phyloP scores from a whole-genome alignment of 352 stramenopile species.

The Globisporangium radiosum region DNA sequence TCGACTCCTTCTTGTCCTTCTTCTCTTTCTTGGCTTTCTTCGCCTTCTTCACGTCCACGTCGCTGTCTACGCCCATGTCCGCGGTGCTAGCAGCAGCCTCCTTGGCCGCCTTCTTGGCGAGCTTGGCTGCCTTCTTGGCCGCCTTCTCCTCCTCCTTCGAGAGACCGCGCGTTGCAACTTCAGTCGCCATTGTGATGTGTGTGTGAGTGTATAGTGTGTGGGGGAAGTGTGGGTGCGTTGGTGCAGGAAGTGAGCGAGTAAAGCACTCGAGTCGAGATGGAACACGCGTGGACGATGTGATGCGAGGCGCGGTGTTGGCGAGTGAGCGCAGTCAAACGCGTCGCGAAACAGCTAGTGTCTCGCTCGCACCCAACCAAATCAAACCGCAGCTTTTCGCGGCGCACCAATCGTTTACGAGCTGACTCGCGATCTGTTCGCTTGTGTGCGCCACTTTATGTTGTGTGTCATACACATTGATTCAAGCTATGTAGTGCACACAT shows the following conservation, averaged over 20 bases:
- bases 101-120: slow-evolving; percentile 50
- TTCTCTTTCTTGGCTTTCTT: slow-evolving; percentile 56
- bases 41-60: slow-evolving; percentile 14
- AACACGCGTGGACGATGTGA: no score
- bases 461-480: no score
- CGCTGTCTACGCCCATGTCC: slow-evolving; percentile 8
- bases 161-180: slow-evolving; percentile 24
- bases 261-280: no score
- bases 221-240: not conserved
- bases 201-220: slow-evolving; percentile 6
- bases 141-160: slow-evolving; percentile 59
- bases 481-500: not conserved
- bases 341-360: not conserved
- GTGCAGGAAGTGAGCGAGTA: not conserved
- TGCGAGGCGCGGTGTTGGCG: not conserved
- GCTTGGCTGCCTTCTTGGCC: slow-evolving; percentile 46
- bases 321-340: not conserved
- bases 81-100: slow-evolving; percentile 9
- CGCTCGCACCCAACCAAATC: not conserved
- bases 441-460: not conserved
- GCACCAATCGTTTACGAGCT: not conserved
- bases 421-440: not conserved
- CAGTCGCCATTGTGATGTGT: slow-evolving; percentile 6
- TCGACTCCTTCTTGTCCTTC: slow-evolving; percentile 49
- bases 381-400: not conserved